phyloP scores from a whole-genome alignment of 1,284 basidiomycete species.

The Coriolopsis trogii region DNA sequence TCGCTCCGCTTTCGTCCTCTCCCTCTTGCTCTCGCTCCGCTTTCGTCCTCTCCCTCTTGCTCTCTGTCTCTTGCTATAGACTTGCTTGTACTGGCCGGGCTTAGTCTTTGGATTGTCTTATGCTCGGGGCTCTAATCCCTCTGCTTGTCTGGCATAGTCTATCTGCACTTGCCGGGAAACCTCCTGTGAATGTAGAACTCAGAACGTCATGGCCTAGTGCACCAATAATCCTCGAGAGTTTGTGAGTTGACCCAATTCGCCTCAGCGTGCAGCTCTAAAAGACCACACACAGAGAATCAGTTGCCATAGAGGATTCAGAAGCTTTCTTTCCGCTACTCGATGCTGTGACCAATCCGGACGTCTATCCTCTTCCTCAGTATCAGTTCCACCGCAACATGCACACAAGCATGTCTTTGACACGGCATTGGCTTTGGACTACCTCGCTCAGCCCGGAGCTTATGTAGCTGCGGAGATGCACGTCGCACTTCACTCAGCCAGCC shows the following conservation, averaged over 20 bases:
- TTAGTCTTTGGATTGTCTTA: no score
- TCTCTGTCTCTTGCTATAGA: no score
- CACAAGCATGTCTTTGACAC: slow-evolving; percentile 57
- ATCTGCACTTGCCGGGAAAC: slow-evolving; percentile 31
- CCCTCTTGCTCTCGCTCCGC: neutral
- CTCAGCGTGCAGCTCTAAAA: no score
- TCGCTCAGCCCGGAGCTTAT: slow-evolving; percentile 51
- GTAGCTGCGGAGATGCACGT: slow-evolving; percentile 63
- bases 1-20: neutral
- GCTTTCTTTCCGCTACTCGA: slow-evolving; percentile 74
- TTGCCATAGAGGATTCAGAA: slow-evolving; percentile 63
- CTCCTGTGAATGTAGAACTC: slow-evolving; percentile 79
- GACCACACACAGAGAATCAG: slow-evolving; percentile 66
- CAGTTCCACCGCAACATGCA: slow-evolving; percentile 50
- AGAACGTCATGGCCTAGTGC: slow-evolving; percentile 82
- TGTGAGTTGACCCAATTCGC: slow-evolving; percentile 59
- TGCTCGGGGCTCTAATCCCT: slow-evolving; percentile 14
- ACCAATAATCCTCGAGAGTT: slow-evolving; percentile 76
- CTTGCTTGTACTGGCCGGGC: neutral
- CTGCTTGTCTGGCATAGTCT: slow-evolving; percentile 18
- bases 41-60: neutral
- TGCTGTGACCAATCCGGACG: slow-evolving; percentile 57
- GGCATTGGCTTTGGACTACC: slow-evolving; percentile 48
- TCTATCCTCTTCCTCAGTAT: slow-evolving; percentile 40
- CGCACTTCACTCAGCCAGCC: slow-evolving; percentile 68